A percentile compares a stretch with the other conserved stretches of the same genome.
Evolutionary conservation across 1,284 basidiomycete genomes (phyloP).

Genomic region (Salmacisia buchloeana): DNA sequence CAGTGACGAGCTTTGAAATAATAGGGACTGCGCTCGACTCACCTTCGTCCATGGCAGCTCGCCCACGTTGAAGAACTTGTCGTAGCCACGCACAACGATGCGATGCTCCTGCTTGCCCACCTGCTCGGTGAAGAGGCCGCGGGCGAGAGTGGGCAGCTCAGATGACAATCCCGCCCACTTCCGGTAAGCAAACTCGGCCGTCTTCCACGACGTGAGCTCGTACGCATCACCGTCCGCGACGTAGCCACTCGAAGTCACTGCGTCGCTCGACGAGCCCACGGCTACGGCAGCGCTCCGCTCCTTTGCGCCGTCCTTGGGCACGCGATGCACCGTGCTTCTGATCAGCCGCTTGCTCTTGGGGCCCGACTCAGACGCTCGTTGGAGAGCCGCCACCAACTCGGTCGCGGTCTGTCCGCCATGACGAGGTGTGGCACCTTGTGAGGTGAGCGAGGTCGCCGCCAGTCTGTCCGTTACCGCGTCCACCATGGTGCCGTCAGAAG

Average conservation of each 20-base stretch:
- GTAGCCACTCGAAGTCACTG: too few species aligned
- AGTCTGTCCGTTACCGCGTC: neutral
- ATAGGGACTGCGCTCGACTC: too few species aligned
- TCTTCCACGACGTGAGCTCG: conserved; percentile 41
- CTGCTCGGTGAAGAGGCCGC: conserved; percentile 44
- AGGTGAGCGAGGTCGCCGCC: neutral
- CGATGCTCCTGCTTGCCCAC: conserved; percentile 55
- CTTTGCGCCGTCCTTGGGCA: neutral
- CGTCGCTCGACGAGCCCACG: too few species aligned
- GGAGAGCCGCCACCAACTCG: neutral
- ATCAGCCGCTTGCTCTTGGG: neutral
- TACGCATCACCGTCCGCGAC: conserved; percentile 11
- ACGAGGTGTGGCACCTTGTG: neutral
- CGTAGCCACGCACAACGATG: conserved; percentile 87
- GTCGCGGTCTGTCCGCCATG: neutral
- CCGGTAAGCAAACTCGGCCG: conserved; percentile 46
- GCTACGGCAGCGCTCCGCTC: neutral
- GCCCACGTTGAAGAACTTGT: conserved; percentile 98
- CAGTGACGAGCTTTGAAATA: neutral
- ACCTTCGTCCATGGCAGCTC: conserved; percentile 93
- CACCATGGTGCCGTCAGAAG: too few species aligned
- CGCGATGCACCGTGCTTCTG: neutral
- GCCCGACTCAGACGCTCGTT: neutral
- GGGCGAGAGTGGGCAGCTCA: conserved; percentile 44
- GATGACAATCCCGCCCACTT: conserved; percentile 21